Evolutionary conservation across 176 grass and related monocot genomes (phyloP), one percentile per base, ranked within the genome.

Genomic region (Pontederia paniculata): DNA sequence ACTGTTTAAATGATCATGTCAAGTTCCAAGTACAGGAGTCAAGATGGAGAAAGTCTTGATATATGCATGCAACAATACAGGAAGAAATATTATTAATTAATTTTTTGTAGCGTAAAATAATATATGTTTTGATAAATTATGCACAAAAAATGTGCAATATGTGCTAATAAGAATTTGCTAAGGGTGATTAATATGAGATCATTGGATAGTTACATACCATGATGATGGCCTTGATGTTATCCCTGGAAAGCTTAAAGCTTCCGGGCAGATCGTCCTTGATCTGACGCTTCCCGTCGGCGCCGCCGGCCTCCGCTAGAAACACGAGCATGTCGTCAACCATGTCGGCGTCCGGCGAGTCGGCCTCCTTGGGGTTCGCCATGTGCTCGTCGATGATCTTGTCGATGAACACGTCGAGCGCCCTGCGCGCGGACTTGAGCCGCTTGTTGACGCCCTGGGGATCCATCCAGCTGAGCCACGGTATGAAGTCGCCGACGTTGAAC

Each of bases 251-350:
- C 7, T 49, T 79, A 56, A 97, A 79, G 5, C 61, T 87, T 60
- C 44, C 86, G 21, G 81, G 73, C 51, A 90, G 76, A 21, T 97
- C 83, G 47, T 87, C 83, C n/a, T n/a, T n/a, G n/a, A n/a, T n/a
- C n/a, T n/a, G n/a, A n/a, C n/a, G 55, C 2, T 21, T 23, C 23
- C 9, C 23, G 44, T 5, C 17, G 7, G 3, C 5, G 4, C 42
- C 17, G 54, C 71, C 67, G 0, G 17, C 42, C 49, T 89, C 86
- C 0, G 45, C 48, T 21, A 96, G 73, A 62, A 86, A 96, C 9
- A 77, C 90, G 12, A 96, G 55, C 90, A 96, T 96, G 58, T 89
- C 85, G 70, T 83, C 85, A 43, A 96, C 90, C 90, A 96, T 89
- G 59, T 96, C 90, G 9, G 84, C 85, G 57, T 86, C 82, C 22